Evolutionary conservation across 2,329 filamentous ascomycete species (phyloP).

Genomic region (Ascochyta clinopodiicola): DNA sequence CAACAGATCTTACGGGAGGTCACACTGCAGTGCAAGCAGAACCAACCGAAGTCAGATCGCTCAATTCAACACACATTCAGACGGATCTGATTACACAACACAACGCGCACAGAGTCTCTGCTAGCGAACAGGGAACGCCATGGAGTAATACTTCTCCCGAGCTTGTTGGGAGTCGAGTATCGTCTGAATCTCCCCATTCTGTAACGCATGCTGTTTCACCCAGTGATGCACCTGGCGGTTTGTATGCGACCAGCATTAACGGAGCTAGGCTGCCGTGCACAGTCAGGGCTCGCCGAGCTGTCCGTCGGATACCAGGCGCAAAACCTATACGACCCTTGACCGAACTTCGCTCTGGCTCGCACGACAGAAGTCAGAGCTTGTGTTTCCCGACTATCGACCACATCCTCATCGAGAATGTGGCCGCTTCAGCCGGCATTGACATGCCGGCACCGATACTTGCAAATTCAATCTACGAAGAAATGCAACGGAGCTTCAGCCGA

Average conservation of each 20-base stretch:
- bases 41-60: too few species aligned
- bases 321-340: conserved; percentile 2
- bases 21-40: neutral
- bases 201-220: conserved; percentile 3
- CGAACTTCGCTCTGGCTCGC: neutral
- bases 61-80: too few species aligned
- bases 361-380: neutral
- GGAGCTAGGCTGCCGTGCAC: conserved; percentile 19
- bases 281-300: conserved; percentile 1
- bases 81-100: too few species aligned
- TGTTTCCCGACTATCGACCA: conserved; percentile 6
- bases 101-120: neutral
- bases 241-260: conserved; percentile 17
- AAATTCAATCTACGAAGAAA: neutral
- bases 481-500: neutral
- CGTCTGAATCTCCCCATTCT: conserved; percentile 1
- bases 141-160: neutral
- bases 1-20: neutral
- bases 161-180: neutral
- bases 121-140: neutral
- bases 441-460: neutral
- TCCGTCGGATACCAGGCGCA: conserved; percentile 4
- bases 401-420: neutral
- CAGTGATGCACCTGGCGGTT: conserved; percentile 8
- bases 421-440: neutral